phyloP scores from a whole-genome alignment of 352 stramenopile genomes.

The Globisporangium carolinianum region DNA sequence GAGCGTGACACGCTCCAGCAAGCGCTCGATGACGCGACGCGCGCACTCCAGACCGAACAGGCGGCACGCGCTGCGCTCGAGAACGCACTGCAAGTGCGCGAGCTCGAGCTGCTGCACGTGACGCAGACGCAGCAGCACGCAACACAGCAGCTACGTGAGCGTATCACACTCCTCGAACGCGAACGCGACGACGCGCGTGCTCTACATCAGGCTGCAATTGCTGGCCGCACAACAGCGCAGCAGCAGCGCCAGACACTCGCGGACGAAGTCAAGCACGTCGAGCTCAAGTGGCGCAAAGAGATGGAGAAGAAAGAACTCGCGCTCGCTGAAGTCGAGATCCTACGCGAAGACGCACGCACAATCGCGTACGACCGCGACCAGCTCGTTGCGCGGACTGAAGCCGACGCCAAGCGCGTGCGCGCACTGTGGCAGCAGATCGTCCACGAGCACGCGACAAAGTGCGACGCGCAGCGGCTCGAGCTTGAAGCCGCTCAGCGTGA shows the following conservation, averaged over 20 bases:
- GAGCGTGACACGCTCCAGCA: constrained; percentile 43
- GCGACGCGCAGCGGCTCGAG: constrained; percentile 32
- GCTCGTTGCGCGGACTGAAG: constrained; percentile 63
- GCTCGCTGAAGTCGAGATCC: constrained; percentile 36
- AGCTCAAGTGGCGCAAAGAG: constrained; percentile 59
- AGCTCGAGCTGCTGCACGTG: constrained; percentile 60
- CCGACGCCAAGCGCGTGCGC: constrained; percentile 59
- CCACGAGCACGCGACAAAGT: constrained; percentile 55
- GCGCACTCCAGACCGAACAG: constrained; percentile 33
- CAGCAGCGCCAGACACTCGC: constrained; percentile 50
- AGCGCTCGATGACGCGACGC: constrained; percentile 46
- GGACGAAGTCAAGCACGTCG: constrained; percentile 39
- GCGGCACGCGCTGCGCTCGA: constrained; percentile 30
- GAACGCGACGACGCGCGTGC: constrained; percentile 53
- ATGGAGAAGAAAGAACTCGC: constrained; percentile 52
- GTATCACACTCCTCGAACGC: constrained; percentile 41
- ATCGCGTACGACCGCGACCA: constrained; percentile 43
- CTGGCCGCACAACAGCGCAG: constrained; percentile 38
- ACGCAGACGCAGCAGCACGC: constrained; percentile 52
- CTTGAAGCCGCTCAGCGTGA: constrained; percentile 34
- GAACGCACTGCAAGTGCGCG: constrained; percentile 54
- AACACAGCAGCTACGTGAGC: constrained; percentile 39
- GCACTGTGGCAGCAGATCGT: constrained; percentile 76
- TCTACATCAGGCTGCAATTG: constrained; percentile 42
- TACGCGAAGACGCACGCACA: constrained; percentile 35